Conservation (phyloP, 176 grass and related monocot genomes). For the Lolium rigidum region DNA sequence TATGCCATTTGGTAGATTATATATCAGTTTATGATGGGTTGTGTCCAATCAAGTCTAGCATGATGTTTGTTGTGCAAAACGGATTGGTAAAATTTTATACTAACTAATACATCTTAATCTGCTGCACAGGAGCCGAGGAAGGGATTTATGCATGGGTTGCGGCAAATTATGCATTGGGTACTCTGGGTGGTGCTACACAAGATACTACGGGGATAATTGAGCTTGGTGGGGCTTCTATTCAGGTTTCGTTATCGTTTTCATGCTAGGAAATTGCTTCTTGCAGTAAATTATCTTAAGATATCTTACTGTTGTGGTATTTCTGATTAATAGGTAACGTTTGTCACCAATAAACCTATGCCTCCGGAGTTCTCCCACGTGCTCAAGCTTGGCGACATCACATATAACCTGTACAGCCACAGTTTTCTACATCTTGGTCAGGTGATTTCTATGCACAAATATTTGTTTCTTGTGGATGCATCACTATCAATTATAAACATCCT, state of each 20-base stretch:
- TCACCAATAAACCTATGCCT: constrained; percentile 62
- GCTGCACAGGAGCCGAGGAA: constrained; percentile 71
- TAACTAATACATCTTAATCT: constrained; percentile 41
- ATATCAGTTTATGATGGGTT: too few species aligned
- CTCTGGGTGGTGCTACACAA: constrained; percentile 57
- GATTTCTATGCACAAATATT: constrained; percentile 39
- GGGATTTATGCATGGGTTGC: constrained; percentile 92
- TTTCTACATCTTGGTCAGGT: constrained; percentile 96
- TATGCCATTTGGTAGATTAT: constrained; percentile 12
- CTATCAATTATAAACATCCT: neutral
- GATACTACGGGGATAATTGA: constrained; percentile 86
- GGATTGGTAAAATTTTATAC: neutral
- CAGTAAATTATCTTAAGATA: neutral
- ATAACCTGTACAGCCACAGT: constrained; percentile 87
- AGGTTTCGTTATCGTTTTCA: constrained; percentile 57
- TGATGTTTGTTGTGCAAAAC: neutral
- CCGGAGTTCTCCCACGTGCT: constrained; percentile 65
- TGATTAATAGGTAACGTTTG: constrained; percentile 70
- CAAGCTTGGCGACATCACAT: constrained; percentile 65
- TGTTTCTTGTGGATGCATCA: neutral
- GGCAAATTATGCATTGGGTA: constrained; percentile 81
- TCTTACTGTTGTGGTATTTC: constrained; percentile 23
- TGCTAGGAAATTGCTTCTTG: constrained; percentile 1
- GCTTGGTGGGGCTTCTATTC: constrained; percentile 88
- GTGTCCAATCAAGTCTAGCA: neutral